phyloP scores from a whole-genome alignment of 148 eudicot genomes.

The Persicaria tinctoria region DNA sequence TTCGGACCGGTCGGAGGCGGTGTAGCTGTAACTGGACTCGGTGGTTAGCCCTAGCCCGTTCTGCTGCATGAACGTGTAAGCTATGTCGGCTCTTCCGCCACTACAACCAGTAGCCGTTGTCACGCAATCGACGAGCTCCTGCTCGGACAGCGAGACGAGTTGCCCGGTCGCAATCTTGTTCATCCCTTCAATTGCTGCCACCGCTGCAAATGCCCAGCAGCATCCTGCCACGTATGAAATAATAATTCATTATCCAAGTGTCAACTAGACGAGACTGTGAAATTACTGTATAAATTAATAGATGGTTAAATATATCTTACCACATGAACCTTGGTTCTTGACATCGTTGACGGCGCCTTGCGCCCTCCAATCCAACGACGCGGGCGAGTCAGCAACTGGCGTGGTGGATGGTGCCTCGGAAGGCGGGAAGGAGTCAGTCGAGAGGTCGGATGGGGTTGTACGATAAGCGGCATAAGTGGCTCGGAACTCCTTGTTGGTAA shows the following conservation, averaged over 20 bases:
- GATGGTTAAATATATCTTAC: background rate
- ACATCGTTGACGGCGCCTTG: background rate
- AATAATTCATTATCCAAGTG: too few relatives aligned
- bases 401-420: background rate
- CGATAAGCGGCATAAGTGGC: constrained; percentile 33
- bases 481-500: constrained; percentile 50
- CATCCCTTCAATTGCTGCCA: constrained; percentile 34
- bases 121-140: constrained; percentile 49
- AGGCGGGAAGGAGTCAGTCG: background rate
- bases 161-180: constrained; percentile 28
- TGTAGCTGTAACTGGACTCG: constrained; percentile 43
- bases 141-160: constrained; percentile 45
- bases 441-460: background rate
- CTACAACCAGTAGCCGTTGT: constrained; percentile 29
- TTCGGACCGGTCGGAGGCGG: constrained; percentile 9
- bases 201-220: constrained; percentile 52
- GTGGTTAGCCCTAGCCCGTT: constrained; percentile 33
- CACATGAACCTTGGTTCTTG: background rate
- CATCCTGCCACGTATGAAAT: constrained; percentile 19
- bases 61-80: constrained; percentile 27
- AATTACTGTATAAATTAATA: too few relatives aligned
- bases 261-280: too few relatives aligned
- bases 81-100: constrained; percentile 29
- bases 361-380: background rate
- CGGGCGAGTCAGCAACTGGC: too few relatives aligned